These are phyloP conservation scores for Zalerion maritima DNA, from an alignment of 495 filamentous ascomycete genomes.

Conservation along the genomic window DNA sequence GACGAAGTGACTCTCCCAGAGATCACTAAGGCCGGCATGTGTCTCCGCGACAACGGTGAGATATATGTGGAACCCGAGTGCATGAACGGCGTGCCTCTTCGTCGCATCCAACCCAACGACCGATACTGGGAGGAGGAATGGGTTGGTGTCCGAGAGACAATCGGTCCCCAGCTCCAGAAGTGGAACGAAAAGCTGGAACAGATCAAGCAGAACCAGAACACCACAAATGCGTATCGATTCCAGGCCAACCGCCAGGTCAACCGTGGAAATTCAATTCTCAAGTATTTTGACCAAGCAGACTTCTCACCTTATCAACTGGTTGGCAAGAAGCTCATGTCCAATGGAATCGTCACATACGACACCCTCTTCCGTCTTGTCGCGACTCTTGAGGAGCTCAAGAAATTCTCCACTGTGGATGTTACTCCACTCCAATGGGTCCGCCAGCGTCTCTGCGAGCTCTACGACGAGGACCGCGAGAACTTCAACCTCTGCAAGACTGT, in stretches of 20 bases:
- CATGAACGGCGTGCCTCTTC: conserved; percentile 30
- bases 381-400: conserved; percentile 30
- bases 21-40: conserved; percentile 23
- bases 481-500: conserved; percentile 26
- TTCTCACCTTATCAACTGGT: conserved; percentile 35
- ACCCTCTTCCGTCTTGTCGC: conserved; percentile 31
- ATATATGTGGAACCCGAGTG: conserved; percentile 23
- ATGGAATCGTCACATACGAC: conserved; percentile 25
- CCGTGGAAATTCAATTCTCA: conserved; percentile 25
- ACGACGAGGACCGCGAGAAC: conserved; percentile 17
- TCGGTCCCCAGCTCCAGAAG: conserved; percentile 18
- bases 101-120: conserved; percentile 24
- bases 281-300: conserved; percentile 25
- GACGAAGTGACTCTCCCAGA: conserved; percentile 10
- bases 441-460: conserved; percentile 28
- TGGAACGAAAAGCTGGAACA: conserved; percentile 24
- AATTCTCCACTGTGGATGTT: conserved; percentile 28
- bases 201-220: conserved; percentile 4
- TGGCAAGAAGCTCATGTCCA: conserved; percentile 23
- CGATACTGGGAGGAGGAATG: conserved; percentile 33
- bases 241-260: conserved; percentile 32
- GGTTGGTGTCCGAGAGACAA: conserved; percentile 17
- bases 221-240: conserved; percentile 23
- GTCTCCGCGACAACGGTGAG: conserved; percentile 23
- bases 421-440: conserved; percentile 32